Evolutionary conservation across 164 flowering plant species (phyloP).

Genomic region (Echeveria elegans): DNA sequence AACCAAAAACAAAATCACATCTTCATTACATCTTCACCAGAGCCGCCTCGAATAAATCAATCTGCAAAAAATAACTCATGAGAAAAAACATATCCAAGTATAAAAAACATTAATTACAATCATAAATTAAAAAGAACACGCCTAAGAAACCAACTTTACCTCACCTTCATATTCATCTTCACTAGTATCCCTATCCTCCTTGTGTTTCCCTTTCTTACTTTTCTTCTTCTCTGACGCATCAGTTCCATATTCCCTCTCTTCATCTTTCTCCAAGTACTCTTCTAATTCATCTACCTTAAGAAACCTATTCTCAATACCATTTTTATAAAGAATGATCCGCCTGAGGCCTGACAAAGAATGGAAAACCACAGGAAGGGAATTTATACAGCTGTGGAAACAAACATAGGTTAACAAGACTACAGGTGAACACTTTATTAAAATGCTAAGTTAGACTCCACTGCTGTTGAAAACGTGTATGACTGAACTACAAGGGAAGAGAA

Average conservation of each 20-base stretch:
- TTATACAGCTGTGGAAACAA: too few relatives aligned
- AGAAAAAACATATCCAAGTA: background rate
- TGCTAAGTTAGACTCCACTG: too few relatives aligned
- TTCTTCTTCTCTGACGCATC: slow-evolving; percentile 18
- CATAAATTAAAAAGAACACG: background rate
- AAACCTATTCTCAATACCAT: slow-evolving; percentile 65
- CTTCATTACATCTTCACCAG: background rate
- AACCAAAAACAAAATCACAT: background rate
- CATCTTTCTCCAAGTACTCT: slow-evolving; percentile 61
- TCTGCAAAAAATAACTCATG: background rate
- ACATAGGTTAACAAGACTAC: too few relatives aligned
- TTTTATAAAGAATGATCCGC: too few relatives aligned
- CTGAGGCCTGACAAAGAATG: too few relatives aligned
- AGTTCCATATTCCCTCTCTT: slow-evolving; percentile 55
- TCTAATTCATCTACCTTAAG: slow-evolving; percentile 66
- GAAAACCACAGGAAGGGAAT: too few relatives aligned
- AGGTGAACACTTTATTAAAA: too few relatives aligned
- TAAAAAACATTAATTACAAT: background rate
- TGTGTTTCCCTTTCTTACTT: slow-evolving; percentile 22
- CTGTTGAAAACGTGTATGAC: too few relatives aligned
- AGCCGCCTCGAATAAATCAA: slow-evolving; percentile 3
- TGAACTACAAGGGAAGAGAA: too few relatives aligned
- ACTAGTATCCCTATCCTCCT: slow-evolving; percentile 32
- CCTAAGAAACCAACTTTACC: background rate
- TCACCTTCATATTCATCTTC: slow-evolving; percentile 17